Evolutionary conservation across 2,329 filamentous ascomycete species (phyloP).

Genomic region (Apiospora koreana): DNA sequence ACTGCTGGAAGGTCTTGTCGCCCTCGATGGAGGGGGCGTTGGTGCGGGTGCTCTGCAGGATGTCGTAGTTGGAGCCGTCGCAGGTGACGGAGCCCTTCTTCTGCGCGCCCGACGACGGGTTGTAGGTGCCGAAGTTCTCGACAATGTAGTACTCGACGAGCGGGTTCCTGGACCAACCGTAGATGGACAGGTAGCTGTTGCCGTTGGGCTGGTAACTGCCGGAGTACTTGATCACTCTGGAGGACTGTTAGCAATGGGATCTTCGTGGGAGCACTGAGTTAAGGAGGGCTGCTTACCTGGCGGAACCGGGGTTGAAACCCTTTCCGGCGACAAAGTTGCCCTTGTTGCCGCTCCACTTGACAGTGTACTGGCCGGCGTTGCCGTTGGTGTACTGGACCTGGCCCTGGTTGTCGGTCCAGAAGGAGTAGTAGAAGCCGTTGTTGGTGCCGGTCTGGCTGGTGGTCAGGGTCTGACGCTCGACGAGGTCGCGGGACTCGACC

Average conservation of each 20-base stretch:
- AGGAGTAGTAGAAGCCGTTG: conserved; percentile 62
- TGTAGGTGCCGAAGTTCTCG: conserved; percentile 44
- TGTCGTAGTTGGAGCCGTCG: conserved; percentile 36
- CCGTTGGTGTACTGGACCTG: conserved; percentile 57
- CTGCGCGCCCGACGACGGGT: conserved; percentile 37
- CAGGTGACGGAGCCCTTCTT: conserved; percentile 31
- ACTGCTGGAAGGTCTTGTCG: conserved; percentile 47
- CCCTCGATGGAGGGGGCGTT: conserved; percentile 48
- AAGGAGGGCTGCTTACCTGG: no score
- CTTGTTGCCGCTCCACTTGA: conserved; percentile 46
- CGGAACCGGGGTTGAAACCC: conserved; percentile 43
- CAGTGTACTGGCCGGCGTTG: conserved; percentile 48
- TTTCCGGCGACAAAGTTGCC: conserved; percentile 52
- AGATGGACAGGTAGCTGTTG: conserved; percentile 45
- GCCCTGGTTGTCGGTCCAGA: conserved; percentile 57
- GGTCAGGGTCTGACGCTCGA: conserved; percentile 36
- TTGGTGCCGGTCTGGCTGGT: conserved; percentile 50
- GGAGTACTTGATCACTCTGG: conserved; percentile 49
- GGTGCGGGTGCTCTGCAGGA: conserved; percentile 33
- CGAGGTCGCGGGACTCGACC: conserved; percentile 36
- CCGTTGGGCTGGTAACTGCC: conserved; percentile 48
- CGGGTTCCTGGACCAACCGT: conserved; percentile 41
- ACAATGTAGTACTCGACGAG: conserved; percentile 44
- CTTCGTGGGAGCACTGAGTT: no score
- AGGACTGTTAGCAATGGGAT: conserved; percentile 9